A percentile compares a stretch with the other conserved stretches of the same genome.
Evolutionary conservation across 2,329 filamentous ascomycete genomes (phyloP).

Genomic region (Tolypocladium endophyticum): DNA sequence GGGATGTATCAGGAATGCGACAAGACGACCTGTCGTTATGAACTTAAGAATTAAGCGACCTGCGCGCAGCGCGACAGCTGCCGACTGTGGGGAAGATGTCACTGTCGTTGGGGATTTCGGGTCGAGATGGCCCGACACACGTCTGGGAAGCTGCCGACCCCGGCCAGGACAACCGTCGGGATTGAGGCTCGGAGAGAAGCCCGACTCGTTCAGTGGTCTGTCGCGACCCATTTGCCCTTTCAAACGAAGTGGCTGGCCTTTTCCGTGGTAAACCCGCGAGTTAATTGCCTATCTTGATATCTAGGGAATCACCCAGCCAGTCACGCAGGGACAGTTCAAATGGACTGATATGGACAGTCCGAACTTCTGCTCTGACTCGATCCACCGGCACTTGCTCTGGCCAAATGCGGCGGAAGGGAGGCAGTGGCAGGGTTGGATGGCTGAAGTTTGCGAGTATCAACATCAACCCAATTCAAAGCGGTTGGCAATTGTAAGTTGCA

Average conservation of each 20-base stretch:
- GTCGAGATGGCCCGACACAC: neutral
- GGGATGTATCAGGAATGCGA: neutral
- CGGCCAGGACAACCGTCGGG: neutral
- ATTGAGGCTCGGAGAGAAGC: neutral
- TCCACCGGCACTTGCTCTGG: too few species aligned
- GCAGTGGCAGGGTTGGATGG: too few species aligned
- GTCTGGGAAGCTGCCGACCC: neutral
- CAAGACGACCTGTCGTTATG: neutral
- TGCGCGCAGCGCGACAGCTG: neutral
- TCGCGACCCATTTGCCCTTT: neutral
- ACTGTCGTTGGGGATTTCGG: neutral
- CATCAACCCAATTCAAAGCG: too few species aligned
- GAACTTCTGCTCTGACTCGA: too few species aligned
- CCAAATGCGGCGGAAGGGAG: too few species aligned
- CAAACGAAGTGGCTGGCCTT: too few species aligned
- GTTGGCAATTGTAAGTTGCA: too few species aligned
- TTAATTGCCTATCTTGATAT: too few species aligned
- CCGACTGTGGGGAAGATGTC: neutral
- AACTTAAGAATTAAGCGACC: neutral
- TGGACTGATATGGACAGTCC: too few species aligned
- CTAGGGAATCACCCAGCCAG: too few species aligned
- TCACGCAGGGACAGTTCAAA: too few species aligned
- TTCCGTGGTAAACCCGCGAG: neutral
- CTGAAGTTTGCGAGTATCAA: too few species aligned
- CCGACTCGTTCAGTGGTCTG: neutral